A percentile compares a stretch with the other conserved stretches of the same genome.
Conservation (phyloP, 2,329 filamentous ascomycete species). For the Penicillium freii region DNA sequence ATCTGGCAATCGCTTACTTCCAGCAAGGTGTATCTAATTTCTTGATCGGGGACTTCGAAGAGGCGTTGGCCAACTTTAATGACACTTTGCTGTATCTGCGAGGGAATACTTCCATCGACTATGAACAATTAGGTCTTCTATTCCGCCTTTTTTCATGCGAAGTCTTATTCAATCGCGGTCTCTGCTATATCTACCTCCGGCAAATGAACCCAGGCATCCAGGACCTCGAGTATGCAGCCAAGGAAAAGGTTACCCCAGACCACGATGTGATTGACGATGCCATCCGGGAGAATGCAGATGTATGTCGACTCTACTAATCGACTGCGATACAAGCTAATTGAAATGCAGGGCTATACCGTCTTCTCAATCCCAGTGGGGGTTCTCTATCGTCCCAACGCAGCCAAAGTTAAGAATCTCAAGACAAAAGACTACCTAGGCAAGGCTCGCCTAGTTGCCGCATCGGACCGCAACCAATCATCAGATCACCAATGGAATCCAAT, state of each 20-base stretch:
- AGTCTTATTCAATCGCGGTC: conserved; percentile 91
- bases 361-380: conserved; percentile 97
- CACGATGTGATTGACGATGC: conserved; percentile 98
- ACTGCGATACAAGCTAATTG: not conserved
- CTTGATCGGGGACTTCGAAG: conserved; percentile 92
- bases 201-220: conserved; percentile 88
- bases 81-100: conserved; percentile 91
- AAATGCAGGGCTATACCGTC: conserved; percentile 81
- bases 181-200: conserved; percentile 96
- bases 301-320: conserved; percentile 38
- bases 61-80: conserved; percentile 97
- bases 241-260: conserved; percentile 94
- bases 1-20: conserved; percentile 96
- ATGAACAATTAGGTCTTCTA: conserved; percentile 88
- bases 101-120: conserved; percentile 96
- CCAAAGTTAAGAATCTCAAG: conserved; percentile 97
- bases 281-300: conserved; percentile 87
- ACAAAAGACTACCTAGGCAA: conserved; percentile 97
- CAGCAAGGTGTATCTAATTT: conserved; percentile 99
- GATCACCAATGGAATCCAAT: conserved; percentile 78
- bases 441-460: conserved; percentile 85
- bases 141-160: conserved; percentile 98
- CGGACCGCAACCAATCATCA: conserved; percentile 65
- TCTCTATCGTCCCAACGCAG: conserved; percentile 91
- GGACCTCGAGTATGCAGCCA: conserved; percentile 84